These are phyloP conservation scores for Pythium dissimile DNA, from an alignment of 352 stramenopile species.

Conservation along the genomic window DNA sequence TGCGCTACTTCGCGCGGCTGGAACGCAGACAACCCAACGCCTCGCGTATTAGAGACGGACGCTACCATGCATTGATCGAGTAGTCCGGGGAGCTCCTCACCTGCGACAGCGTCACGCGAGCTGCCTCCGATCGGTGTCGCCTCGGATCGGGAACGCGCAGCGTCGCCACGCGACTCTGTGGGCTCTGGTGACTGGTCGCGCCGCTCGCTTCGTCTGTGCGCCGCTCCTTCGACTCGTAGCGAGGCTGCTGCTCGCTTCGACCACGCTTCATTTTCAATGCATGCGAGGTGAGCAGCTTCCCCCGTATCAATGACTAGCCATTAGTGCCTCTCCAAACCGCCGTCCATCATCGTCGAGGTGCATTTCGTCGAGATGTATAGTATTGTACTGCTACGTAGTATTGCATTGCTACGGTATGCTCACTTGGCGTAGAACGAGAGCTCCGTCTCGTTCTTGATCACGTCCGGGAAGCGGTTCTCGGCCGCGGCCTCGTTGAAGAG, in stretches of 20 bases:
- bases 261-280: constrained; percentile 7
- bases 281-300: neutral
- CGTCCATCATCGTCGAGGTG: no score
- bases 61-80: neutral
- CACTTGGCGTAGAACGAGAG: constrained; percentile 75
- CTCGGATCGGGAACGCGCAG: constrained; percentile 19
- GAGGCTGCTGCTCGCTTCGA: neutral
- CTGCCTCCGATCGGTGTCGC: neutral
- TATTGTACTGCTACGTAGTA: no score
- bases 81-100: neutral
- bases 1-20: constrained; percentile 61
- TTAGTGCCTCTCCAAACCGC: no score
- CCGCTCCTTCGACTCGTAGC: constrained; percentile 1
- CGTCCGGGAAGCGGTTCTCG: constrained; percentile 66
- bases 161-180: neutral
- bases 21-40: no score
- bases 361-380: no score
- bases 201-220: neutral
- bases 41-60: neutral
- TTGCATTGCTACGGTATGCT: no score
- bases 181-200: neutral
- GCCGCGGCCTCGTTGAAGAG: constrained; percentile 75
- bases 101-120: constrained; percentile 21
- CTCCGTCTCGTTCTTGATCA: constrained; percentile 77
- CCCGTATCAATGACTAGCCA: neutral